Conservation (phyloP, 371 early-diverging fungal species). For the Amoeboradix gromovi region DNA sequence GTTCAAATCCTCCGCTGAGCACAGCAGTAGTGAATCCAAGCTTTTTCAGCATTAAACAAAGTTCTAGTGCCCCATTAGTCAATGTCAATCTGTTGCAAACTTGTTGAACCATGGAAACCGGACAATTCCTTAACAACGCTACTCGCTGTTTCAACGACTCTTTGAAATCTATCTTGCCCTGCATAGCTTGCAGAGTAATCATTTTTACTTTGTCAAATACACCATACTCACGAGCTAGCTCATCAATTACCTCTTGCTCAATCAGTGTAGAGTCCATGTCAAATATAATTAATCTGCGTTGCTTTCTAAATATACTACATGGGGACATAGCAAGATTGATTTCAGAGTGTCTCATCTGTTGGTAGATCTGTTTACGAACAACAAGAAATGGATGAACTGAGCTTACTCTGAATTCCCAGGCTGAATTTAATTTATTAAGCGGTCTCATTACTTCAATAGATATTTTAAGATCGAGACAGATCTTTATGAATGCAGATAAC, state of each 20-base stretch:
- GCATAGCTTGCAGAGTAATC: slow-evolving; percentile 84
- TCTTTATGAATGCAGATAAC: background rate
- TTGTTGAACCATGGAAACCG: slow-evolving; percentile 38
- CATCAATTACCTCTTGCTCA: slow-evolving; percentile 91
- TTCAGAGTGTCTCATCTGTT: background rate
- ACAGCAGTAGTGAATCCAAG: slow-evolving; percentile 79
- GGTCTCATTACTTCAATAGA: background rate
- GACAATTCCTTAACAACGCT: slow-evolving; percentile 50
- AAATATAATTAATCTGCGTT: slow-evolving; percentile 50
- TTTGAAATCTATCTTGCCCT: slow-evolving; percentile 78
- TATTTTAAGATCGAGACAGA: background rate
- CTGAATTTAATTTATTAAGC: background rate
- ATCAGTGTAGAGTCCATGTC: slow-evolving; percentile 95
- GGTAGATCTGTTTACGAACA: background rate
- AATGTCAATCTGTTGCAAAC: slow-evolving; percentile 44
- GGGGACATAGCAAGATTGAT: background rate
- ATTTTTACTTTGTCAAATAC: slow-evolving; percentile 64
- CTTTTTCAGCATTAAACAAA: slow-evolving; percentile 55
- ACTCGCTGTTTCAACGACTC: slow-evolving; percentile 65
- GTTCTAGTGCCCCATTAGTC: slow-evolving; percentile 59
- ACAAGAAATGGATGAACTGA: background rate
- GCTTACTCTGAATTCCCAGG: background rate
- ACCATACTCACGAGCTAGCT: slow-evolving; percentile 66
- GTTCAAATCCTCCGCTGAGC: slow-evolving; percentile 77
- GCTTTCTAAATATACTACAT: background rate